Conservation (phyloP, 257 asterid genomes). For the Ocimum tenuiflorum region DNA sequence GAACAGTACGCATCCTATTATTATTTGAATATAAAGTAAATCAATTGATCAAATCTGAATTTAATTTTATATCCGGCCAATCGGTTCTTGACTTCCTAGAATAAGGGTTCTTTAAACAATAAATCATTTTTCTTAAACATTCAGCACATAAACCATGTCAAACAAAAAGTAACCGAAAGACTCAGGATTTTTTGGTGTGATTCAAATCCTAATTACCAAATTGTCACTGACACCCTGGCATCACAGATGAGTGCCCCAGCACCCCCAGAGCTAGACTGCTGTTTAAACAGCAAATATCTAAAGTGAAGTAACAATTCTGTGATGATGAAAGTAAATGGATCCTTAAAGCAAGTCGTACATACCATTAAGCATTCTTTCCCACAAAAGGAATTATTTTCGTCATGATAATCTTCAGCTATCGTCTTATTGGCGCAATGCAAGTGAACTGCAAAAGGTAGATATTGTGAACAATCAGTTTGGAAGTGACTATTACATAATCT, state of each 20-base stretch:
- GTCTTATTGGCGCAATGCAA: slow-evolving; percentile 39
- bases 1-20: not conserved
- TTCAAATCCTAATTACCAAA: not conserved
- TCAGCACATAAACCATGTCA: not conserved
- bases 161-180: not conserved
- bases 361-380: slow-evolving; percentile 77
- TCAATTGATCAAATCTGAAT: not conserved
- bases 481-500: slow-evolving; percentile 1
- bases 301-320: not conserved
- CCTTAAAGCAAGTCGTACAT: slow-evolving; percentile 12
- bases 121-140: not conserved
- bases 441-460: slow-evolving; percentile 57
- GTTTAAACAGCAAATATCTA: not conserved
- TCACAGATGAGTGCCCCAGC: not conserved
- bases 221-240: not conserved
- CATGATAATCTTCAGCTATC: slow-evolving; percentile 34
- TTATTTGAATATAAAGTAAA: not conserved
- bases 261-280: not conserved
- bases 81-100: slow-evolving; percentile 2
- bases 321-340: slow-evolving; percentile 8
- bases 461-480: slow-evolving; percentile 1
- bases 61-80: slow-evolving; percentile 1
- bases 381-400: slow-evolving; percentile 50
- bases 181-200: not conserved
- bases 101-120: slow-evolving; percentile 1